Percentiles rank a stretch among this genome's conserved stretches.
These are phyloP conservation scores for Schizopora paradoxa DNA, from an alignment of 1,284 basidiomycete species.

Conservation along the genomic window DNA sequence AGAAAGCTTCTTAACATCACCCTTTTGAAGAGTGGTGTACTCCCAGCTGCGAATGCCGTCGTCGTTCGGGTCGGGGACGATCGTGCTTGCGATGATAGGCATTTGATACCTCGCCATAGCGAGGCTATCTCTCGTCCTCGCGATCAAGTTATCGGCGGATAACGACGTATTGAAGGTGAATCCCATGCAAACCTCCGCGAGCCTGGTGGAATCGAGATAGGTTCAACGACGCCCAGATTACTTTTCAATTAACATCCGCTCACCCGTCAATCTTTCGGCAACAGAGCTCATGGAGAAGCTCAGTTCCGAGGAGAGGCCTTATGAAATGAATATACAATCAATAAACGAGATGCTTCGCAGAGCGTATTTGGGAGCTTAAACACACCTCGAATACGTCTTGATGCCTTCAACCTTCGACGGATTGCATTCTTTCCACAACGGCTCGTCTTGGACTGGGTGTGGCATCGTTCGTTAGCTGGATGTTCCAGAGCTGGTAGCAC, in stretches of 20 bases:
- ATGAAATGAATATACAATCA: not conserved
- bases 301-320: not conserved
- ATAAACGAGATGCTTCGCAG: not conserved
- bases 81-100: not conserved
- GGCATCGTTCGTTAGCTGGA: too few relatives aligned
- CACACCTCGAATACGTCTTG: not conserved
- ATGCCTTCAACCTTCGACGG: too few relatives aligned
- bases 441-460: too few relatives aligned
- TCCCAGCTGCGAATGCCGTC: not conserved
- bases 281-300: not conserved
- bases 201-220: not conserved
- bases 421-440: too few relatives aligned
- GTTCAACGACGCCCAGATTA: not conserved
- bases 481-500: too few relatives aligned
- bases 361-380: not conserved
- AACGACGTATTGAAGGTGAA: not conserved
- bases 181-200: constrained; percentile 1
- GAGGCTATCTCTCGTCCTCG: not conserved
- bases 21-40: not conserved
- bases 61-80: not conserved
- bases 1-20: not conserved
- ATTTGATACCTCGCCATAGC: not conserved
- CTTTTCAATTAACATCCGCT: not conserved
- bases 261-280: not conserved
- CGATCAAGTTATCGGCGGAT: not conserved